phyloP scores from a whole-genome alignment of 1,284 basidiomycete genomes.

The Stereum hirsutum region DNA sequence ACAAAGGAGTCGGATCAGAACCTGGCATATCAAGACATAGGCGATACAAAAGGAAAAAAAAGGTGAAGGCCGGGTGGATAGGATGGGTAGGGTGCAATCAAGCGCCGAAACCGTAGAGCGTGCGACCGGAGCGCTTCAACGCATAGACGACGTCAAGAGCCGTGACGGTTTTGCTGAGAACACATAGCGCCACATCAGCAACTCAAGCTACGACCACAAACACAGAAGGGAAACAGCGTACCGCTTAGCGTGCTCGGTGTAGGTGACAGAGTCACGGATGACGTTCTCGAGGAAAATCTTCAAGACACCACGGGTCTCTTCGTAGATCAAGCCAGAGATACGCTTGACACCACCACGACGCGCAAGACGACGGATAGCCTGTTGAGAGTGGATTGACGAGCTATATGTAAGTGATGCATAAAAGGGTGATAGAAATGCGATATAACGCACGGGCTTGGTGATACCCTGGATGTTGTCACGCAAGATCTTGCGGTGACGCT shows the following conservation, averaged over 20 bases:
- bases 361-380: constrained; percentile 79
- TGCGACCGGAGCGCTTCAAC: constrained; percentile 76
- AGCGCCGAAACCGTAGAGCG: constrained; percentile 74
- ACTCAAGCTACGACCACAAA: background rate
- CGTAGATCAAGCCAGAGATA: constrained; percentile 79
- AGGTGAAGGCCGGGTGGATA: no score
- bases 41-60: no score
- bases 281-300: constrained; percentile 77
- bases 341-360: constrained; percentile 82
- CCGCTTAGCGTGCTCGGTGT: constrained; percentile 85
- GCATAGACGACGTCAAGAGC: constrained; percentile 79
- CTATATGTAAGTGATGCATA: constrained; percentile 5
- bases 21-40: no score
- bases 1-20: background rate
- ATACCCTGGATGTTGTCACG: constrained; percentile 74
- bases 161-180: constrained; percentile 68
- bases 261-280: constrained; percentile 85
- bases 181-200: background rate
- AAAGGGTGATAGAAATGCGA: background rate
- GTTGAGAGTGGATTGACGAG: constrained; percentile 7
- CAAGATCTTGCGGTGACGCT: constrained; percentile 65
- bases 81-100: constrained; percentile 17
- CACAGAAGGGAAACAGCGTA: constrained; percentile 16
- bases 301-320: constrained; percentile 77
- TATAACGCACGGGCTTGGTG: constrained; percentile 36